A percentile compares a stretch with the other conserved stretches of the same genome.
Evolutionary conservation across 2,329 filamentous ascomycete genomes (phyloP).

Genomic region (Dactylellina cionopaga): DNA sequence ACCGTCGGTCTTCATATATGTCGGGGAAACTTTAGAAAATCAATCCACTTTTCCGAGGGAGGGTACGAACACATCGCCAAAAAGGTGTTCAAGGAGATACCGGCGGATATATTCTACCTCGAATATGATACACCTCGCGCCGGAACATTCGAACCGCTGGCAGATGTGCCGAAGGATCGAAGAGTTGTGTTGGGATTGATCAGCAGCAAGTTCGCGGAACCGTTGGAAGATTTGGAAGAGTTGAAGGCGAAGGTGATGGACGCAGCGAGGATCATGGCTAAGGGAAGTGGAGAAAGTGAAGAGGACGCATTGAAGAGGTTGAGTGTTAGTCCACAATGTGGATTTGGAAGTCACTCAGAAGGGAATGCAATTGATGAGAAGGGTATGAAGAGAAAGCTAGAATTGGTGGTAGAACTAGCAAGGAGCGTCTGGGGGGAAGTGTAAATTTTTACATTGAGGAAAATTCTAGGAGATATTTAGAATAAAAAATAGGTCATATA

Average conservation of each 20-base stretch:
- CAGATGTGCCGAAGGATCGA: constrained; percentile 70
- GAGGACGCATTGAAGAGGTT: constrained; percentile 76
- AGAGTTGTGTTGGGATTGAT: constrained; percentile 73
- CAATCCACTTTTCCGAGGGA: constrained; percentile 73
- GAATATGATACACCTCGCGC: constrained; percentile 74
- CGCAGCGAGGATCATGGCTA: constrained; percentile 75
- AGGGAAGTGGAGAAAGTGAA: constrained; percentile 71
- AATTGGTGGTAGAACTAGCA: constrained; percentile 75
- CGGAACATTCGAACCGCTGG: constrained; percentile 74
- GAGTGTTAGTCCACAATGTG: constrained; percentile 76
- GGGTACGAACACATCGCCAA: constrained; percentile 74
- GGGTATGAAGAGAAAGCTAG: constrained; percentile 78
- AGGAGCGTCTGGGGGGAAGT: constrained; percentile 72
- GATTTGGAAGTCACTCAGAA: constrained; percentile 77
- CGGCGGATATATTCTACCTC: constrained; percentile 75
- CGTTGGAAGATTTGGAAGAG: constrained; percentile 71
- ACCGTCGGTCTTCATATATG: constrained; percentile 82
- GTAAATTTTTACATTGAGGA: background rate
- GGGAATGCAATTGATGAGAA: constrained; percentile 75
- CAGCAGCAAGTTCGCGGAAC: constrained; percentile 70
- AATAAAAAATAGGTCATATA: too few species aligned
- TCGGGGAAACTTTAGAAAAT: constrained; percentile 74
- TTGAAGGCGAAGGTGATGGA: constrained; percentile 70
- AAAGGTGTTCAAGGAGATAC: constrained; percentile 72
- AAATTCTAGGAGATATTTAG: too few species aligned